A percentile compares a stretch with the other conserved stretches of the same genome.
These are phyloP conservation scores for Peronospora farinosa DNA, from an alignment of 352 stramenopile species.

Conservation along the genomic window DNA sequence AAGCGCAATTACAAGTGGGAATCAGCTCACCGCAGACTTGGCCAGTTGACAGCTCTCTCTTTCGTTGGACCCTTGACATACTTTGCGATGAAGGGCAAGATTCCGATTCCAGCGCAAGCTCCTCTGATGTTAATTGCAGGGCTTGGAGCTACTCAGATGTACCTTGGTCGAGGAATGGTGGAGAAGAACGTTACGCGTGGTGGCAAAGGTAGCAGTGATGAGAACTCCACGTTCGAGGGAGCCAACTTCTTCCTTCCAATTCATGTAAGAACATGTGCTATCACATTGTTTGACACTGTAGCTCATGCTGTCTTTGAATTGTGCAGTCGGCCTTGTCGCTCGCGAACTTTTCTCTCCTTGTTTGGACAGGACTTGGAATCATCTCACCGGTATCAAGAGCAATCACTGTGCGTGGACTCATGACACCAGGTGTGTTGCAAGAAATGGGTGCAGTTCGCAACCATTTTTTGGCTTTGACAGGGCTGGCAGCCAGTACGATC, in stretches of 20 bases:
- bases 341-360: conserved; percentile 50
- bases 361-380: conserved; percentile 60
- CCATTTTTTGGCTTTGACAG: conserved; percentile 41
- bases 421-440: conserved; percentile 35
- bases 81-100: conserved; percentile 78
- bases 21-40: conserved; percentile 90
- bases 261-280: conserved; percentile 29
- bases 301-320: background rate
- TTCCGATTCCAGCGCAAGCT: conserved; percentile 46
- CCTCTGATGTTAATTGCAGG: conserved; percentile 35
- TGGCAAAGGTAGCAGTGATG: conserved; percentile 16
- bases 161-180: conserved; percentile 50
- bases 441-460: conserved; percentile 51
- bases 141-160: conserved; percentile 44
- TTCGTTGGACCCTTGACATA: conserved; percentile 88
- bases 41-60: conserved; percentile 84
- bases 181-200: conserved; percentile 29
- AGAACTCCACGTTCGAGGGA: conserved; percentile 18
- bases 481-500: conserved; percentile 33
- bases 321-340: conserved; percentile 49
- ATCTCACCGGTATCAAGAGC: conserved; percentile 45
- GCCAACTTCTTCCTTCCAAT: conserved; percentile 41
- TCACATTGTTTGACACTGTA: background rate
- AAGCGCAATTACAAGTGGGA: conserved; percentile 93
- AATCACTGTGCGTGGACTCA: conserved; percentile 48